Base-by-base conservation (phyloP, 305 asterid species). In the Solanum hybrid region DNA sequence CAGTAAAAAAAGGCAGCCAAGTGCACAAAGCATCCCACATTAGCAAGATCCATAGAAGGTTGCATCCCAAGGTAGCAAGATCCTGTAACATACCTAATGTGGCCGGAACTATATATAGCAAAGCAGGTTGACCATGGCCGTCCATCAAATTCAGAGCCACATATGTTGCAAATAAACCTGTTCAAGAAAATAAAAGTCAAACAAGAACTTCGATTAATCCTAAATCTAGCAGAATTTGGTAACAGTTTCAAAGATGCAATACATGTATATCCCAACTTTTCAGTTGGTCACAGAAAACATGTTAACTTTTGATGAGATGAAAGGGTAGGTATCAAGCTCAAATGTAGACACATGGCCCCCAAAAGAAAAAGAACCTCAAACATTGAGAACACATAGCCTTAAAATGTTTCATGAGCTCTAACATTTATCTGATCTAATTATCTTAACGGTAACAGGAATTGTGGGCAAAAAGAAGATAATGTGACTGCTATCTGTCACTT, bases 111-210 rank as follows among this genome's bases (percentile, higher is more conserved):
- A 93, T 93, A 73, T 93, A 93, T 34, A 93, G 94, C 87, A 93
- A 90, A 39, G 94, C 94, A 32, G 94, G 94, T 89, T 93, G 94
- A 33, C 94, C 94, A 38, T 88, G 94, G 38, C 94, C 94, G 36
- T 93, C 94, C 94, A 93, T 91, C 90, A 93, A 87, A 73, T 91
- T 93, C 83, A 93, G 92, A 72, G 93, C 94, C 84, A 93, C 92
- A 27, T 93, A 93, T 34, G 94, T 93, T 34, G 90, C 68, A 85
- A 93, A 91, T 91, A 93, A 92, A 88, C 94, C 94, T 93, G 92
- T 89, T 34, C 68, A 51, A 45, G 75, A 84, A 83, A 45, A 84
- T 45, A 17, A 29, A 10, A 45, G 39, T 45, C 88, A 83, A 51
- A 84, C 32, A 36, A 45, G 36, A 82, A 39, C 87, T 26, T 17